Conservation (phyloP, 2,329 filamentous ascomycete species). For the Falciphora oryzae region DNA sequence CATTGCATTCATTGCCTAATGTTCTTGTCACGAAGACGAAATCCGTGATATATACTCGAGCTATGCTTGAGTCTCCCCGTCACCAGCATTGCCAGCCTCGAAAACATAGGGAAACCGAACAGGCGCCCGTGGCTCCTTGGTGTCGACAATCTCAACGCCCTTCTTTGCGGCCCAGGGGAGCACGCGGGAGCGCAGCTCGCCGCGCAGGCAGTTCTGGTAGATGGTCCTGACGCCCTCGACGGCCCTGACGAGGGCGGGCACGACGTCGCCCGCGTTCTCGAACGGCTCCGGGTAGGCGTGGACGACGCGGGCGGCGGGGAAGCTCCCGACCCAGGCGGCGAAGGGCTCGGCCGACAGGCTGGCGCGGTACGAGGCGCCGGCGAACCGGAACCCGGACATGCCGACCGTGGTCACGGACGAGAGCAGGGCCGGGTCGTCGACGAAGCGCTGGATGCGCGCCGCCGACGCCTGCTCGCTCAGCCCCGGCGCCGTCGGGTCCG, state of each 20-base stretch:
- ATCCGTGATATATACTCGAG: too few relatives aligned
- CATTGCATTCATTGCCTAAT: too few relatives aligned
- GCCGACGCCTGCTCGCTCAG: constrained; percentile 3
- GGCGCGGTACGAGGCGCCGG: constrained; percentile 5
- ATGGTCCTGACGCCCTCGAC: constrained; percentile 10
- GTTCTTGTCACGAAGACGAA: too few relatives aligned
- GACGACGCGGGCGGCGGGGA: constrained; percentile 12
- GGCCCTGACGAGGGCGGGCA: constrained; percentile 11
- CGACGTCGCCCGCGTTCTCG: constrained; percentile 1
- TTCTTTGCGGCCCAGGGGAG: constrained; percentile 3
- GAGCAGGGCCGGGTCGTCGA: constrained; percentile 7
- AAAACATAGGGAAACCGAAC: constrained; percentile 6
- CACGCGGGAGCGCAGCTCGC: constrained; percentile 8
- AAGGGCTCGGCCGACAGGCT: constrained; percentile 9
- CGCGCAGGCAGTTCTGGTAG: constrained; percentile 13
- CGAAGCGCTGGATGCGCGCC: background rate
- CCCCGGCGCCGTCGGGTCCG: constrained; percentile 6
- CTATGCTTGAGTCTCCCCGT: background rate
- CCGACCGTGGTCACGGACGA: constrained; percentile 12
- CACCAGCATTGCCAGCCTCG: background rate
- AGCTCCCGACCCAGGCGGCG: constrained; percentile 14
- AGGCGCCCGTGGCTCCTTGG: constrained; percentile 2
- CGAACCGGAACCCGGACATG: constrained; percentile 14
- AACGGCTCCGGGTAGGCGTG: constrained; percentile 10
- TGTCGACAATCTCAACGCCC: constrained; percentile 7